Evolutionary conservation across 1,139 yeast genomes (phyloP), one percentile per base, ranked within the genome.

Genomic region (Yamadazyma dendronema): DNA sequence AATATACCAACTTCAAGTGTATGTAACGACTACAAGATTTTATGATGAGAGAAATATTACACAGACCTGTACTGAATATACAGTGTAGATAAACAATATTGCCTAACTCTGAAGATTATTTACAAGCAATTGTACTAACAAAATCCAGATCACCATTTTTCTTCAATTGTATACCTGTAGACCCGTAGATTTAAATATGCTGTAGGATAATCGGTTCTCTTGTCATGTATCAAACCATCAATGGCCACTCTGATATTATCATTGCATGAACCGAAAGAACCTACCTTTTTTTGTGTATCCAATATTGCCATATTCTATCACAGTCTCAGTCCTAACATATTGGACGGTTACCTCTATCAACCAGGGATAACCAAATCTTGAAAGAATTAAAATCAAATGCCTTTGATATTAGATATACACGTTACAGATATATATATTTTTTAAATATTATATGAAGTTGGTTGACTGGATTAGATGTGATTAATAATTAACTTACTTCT

Each of bases 401-500:
- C 32, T 30, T 30, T 30, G 32, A 30, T 30, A 30, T 30, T 30
- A 30, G 32, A 29, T 38, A 35, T 29, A 36, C 31, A 37, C 36
- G 40, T 36, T 39, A 39, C 44, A 41, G 44, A 41, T 38, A 38
- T 41, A 39, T 38, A 41, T 26, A 26, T 26, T 26, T 41, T 32
- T 31, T 35, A 36, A 34, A 27, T 37, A 34, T 39, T 39, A 31
- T 32, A 31, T 37, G 35, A 33, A 35, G 10, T 21, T 28, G 31
- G 35, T 30, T 30, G 34, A 30, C 24, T 17, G 13, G 24, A 14
- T 19, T 29, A 30, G 30, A 27, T n/a, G 27, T 35, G 28, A 14
- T 30, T 14, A 16, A 7, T 24, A 33, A 40, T 25, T 33, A 26
- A 32, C 65, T 83, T 89, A 90, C 84, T 92, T 92, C 94, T 90